A percentile compares a stretch with the other conserved stretches of the same genome.
Conservation (phyloP, 2,329 filamentous ascomycete genomes). For the Arthroderma sp. region DNA sequence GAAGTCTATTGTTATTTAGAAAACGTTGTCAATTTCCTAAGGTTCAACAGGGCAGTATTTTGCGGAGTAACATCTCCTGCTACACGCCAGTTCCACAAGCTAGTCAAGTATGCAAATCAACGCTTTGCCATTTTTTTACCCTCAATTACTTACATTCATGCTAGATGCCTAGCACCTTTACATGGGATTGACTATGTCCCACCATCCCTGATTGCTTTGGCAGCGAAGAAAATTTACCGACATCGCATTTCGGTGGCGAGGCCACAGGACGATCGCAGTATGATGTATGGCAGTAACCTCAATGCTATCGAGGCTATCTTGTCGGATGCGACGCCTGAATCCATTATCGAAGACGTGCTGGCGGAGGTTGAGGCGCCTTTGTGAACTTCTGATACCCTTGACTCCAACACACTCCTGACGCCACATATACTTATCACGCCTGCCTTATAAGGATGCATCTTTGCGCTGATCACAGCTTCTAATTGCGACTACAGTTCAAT, state of each 20-base stretch:
- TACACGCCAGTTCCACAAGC: conserved; percentile 61
- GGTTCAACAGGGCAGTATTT: conserved; percentile 72
- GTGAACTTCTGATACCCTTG: conserved; percentile 17
- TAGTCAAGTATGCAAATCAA: conserved; percentile 44
- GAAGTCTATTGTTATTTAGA: conserved; percentile 75
- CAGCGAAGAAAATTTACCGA: conserved; percentile 73
- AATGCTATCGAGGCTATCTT: conserved; percentile 57
- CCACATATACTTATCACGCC: not conserved
- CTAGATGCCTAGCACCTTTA: conserved; percentile 60
- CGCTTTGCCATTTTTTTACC: not conserved
- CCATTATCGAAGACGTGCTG: conserved; percentile 49
- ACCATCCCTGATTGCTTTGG: conserved; percentile 70
- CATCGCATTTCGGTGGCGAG: conserved; percentile 65
- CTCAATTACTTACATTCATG: conserved; percentile 19
- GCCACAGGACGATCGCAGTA: conserved; percentile 64
- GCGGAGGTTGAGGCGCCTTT: conserved; percentile 45
- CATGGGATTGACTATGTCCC: conserved; percentile 72
- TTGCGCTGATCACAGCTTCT: not conserved
- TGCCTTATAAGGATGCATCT: not conserved
- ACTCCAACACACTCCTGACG: not conserved
- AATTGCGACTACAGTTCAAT: not conserved
- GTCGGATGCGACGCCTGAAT: conserved; percentile 44
- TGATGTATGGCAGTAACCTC: conserved; percentile 82
- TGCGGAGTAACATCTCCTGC: conserved; percentile 66
- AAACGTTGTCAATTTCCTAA: conserved; percentile 76